Conservation (phyloP, 2,329 filamentous ascomycete species). For the Herpotrichia juniperi region DNA sequence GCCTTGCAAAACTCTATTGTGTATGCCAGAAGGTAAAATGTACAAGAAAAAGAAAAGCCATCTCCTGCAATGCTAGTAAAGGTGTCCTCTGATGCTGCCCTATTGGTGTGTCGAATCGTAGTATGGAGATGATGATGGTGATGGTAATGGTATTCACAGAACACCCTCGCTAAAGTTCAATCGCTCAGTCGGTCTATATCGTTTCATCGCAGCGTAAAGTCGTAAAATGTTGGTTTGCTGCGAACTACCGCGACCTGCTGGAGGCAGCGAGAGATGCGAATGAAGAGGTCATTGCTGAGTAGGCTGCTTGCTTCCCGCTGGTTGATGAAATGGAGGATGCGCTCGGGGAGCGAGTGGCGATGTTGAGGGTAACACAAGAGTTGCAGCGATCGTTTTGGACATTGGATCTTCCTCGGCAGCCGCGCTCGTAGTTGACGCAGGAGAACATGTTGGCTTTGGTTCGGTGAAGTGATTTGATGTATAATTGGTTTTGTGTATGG, state of each 20-base stretch:
- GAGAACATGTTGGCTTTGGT: conserved; percentile 46
- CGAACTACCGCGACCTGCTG: conserved; percentile 29
- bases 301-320: conserved; percentile 30
- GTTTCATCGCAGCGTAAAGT: conserved; percentile 17
- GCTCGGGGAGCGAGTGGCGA: conserved; percentile 38
- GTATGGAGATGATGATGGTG: background rate
- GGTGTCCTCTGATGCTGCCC: conserved; percentile 6
- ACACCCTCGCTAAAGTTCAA: conserved; percentile 10
- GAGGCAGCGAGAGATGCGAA: conserved; percentile 44
- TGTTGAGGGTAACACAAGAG: conserved; percentile 48
- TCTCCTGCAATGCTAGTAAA: conserved; percentile 9
- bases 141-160: background rate
- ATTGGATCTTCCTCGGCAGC: conserved; percentile 51
- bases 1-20: too few species aligned
- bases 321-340: conserved; percentile 39
- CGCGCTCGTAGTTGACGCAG: conserved; percentile 52
- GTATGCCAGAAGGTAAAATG: background rate
- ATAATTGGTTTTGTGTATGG: background rate
- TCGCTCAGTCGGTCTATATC: conserved; percentile 8
- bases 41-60: conserved; percentile 2
- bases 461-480: background rate
- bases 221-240: conserved; percentile 1
- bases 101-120: background rate
- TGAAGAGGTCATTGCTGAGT: conserved; percentile 48
- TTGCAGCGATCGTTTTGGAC: conserved; percentile 43